A percentile compares a stretch with the other conserved stretches of the same genome.
Evolutionary conservation across 1,284 basidiomycete species (phyloP).

Genomic region (Pseudozyma tsukubaensis): DNA sequence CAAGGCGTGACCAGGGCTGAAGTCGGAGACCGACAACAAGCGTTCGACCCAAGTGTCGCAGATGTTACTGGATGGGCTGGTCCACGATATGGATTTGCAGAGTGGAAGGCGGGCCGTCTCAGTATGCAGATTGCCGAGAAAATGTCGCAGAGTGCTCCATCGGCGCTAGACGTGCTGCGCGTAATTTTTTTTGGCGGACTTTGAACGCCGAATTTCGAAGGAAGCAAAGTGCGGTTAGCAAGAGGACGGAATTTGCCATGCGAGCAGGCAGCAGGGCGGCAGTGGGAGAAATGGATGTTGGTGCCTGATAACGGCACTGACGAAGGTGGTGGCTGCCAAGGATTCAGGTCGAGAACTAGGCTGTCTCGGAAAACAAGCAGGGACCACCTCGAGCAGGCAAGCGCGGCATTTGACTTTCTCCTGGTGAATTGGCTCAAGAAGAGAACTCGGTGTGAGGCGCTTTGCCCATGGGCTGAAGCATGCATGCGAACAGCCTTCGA

Average conservation of each 20-base stretch:
- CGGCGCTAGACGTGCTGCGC: slow-evolving; percentile 10
- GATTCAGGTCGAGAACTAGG: slow-evolving; percentile 13
- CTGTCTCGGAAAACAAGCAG: slow-evolving; percentile 16
- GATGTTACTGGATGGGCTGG: too few species aligned
- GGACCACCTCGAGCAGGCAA: background rate
- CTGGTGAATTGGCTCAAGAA: too few species aligned
- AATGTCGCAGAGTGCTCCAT: background rate
- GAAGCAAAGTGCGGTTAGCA: background rate
- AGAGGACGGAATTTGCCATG: too few species aligned
- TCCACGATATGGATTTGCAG: too few species aligned
- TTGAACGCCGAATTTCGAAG: slow-evolving; percentile 11
- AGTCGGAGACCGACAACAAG: background rate
- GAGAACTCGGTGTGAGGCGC: too few species aligned
- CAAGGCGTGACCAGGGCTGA: background rate
- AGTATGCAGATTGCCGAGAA: background rate
- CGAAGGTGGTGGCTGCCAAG: slow-evolving; percentile 15
- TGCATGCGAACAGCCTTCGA: too few species aligned
- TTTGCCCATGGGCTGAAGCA: too few species aligned
- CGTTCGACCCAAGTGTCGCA: slow-evolving; percentile 6
- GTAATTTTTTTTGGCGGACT: slow-evolving; percentile 8
- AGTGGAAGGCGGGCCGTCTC: background rate
- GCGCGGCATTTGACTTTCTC: background rate
- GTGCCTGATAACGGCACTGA: slow-evolving; percentile 8
- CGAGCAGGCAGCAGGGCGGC: too few species aligned
- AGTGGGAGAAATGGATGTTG: too few species aligned